Conservation (phyloP, 2,329 filamentous ascomycete genomes). For the Tolypocladium guangdongense region DNA sequence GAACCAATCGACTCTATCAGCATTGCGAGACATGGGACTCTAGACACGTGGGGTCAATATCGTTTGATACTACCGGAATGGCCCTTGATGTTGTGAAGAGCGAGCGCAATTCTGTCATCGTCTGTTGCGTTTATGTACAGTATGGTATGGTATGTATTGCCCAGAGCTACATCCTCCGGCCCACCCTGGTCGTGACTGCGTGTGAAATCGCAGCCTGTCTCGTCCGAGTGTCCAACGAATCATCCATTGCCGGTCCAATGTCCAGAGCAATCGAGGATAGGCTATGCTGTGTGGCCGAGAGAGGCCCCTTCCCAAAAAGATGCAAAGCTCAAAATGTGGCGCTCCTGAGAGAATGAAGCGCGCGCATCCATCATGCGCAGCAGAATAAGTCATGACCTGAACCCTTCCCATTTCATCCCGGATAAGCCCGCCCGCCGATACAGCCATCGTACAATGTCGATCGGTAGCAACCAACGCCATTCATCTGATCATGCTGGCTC, state of each 20-base stretch:
- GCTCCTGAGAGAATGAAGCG: background rate
- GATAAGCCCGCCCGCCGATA: background rate
- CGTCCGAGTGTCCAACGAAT: background rate
- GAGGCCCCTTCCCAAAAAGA: background rate
- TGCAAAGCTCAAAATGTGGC: background rate
- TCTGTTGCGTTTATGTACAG: background rate
- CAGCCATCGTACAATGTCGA: background rate
- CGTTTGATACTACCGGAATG: background rate
- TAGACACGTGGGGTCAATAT: background rate
- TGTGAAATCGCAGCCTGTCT: background rate
- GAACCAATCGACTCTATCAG: too few relatives aligned
- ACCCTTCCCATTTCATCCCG: background rate
- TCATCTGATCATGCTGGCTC: conserved; percentile 28
- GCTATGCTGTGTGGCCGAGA: background rate
- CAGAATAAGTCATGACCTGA: background rate
- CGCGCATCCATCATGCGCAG: background rate
- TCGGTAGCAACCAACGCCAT: background rate
- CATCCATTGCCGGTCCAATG: background rate
- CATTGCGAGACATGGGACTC: background rate
- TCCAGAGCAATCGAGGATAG: background rate
- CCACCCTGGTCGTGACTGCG: background rate
- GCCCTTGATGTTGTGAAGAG: background rate
- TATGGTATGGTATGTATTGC: background rate
- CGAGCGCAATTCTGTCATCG: background rate
- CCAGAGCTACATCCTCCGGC: background rate